These are phyloP conservation scores for button mushroom (Agaricus bisporus) DNA, from an alignment of 768 basidiomycete genomes.

Conservation along the genomic window DNA sequence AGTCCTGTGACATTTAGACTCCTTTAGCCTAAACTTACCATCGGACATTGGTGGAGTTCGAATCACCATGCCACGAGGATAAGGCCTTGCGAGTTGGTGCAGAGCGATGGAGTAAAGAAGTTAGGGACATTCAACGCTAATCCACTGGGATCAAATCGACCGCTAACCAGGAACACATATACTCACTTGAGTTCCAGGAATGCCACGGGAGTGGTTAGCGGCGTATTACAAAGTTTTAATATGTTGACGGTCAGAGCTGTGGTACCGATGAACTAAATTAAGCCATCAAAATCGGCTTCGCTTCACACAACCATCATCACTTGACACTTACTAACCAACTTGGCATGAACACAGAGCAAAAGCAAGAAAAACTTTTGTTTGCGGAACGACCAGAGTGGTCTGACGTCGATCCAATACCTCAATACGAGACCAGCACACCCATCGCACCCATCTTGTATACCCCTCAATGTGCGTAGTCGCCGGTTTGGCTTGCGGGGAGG, in stretches of 20 bases:
- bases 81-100: neutral
- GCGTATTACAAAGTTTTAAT: too few relatives aligned
- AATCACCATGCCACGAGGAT: neutral
- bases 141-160: too few relatives aligned
- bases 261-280: neutral
- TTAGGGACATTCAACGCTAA: too few relatives aligned
- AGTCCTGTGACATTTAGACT: neutral
- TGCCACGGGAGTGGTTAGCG: too few relatives aligned
- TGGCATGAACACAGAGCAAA: neutral
- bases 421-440: constrained; percentile 73
- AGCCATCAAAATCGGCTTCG: neutral
- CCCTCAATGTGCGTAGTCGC: constrained; percentile 63
- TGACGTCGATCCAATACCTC: constrained; percentile 73
- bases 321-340: too few relatives aligned
- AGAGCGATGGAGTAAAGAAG: too few relatives aligned
- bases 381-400: constrained; percentile 67
- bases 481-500: neutral
- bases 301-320: neutral
- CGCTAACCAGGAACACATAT: too few relatives aligned
- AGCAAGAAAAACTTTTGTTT: constrained; percentile 32
- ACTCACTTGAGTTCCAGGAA: too few relatives aligned
- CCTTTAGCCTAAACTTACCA: neutral
- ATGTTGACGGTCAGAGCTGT: too few relatives aligned
- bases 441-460: constrained; percentile 92
- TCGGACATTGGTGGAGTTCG: neutral